Evolutionary conservation across 1,284 basidiomycete species (phyloP), one percentile per base, ranked within the genome.

Genomic region (Microbotryomycetes sp.): DNA sequence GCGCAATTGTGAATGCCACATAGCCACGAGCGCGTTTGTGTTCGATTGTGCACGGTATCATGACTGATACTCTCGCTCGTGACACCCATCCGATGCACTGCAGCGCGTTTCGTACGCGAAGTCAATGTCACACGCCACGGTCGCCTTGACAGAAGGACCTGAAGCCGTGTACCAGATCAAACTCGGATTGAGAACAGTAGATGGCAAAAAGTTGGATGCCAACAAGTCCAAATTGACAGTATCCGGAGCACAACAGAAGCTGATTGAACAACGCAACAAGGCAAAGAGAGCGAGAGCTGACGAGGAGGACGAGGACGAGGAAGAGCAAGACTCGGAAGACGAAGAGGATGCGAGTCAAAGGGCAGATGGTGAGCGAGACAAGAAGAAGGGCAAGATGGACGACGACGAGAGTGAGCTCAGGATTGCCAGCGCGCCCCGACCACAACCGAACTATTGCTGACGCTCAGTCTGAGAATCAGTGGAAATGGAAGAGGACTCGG

Each of bases 141-240:
- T 72, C 49, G 65, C 62, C 4, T 51, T 61, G n/a, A 60, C 65
- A 16, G 65, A 67, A 32, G 72, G 72, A 4, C 67, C 67, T 47
- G 71, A 73, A 62, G 72, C 70, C 28, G 67, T 73, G 45, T 73
- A 72, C 62, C 66, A 68, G 16, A 67, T 70, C 60, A 68, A 69
- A 47, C 60, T 69, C 36, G 70, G 71, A 25, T 59, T 73, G 12
- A 60, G 65, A 6, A 62, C 68, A 16, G 63, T 65, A 31, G 63
- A 64, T 45, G 66, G 63, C 12, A 60, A 61, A 28, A 48, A 30
- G 49, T 19, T 65, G 30, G 63, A 64, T 45, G 66, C 62, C 16
- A 60, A 59, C 26, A 48, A 28, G 46, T 36, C 47, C 23, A 69
- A 64, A 51, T 49, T 70, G 56, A 72, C 67, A 32, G 72, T 70